These are phyloP conservation scores for Colletotrichum spinosum DNA, from an alignment of 2,329 filamentous ascomycete species.

Conservation along the genomic window DNA sequence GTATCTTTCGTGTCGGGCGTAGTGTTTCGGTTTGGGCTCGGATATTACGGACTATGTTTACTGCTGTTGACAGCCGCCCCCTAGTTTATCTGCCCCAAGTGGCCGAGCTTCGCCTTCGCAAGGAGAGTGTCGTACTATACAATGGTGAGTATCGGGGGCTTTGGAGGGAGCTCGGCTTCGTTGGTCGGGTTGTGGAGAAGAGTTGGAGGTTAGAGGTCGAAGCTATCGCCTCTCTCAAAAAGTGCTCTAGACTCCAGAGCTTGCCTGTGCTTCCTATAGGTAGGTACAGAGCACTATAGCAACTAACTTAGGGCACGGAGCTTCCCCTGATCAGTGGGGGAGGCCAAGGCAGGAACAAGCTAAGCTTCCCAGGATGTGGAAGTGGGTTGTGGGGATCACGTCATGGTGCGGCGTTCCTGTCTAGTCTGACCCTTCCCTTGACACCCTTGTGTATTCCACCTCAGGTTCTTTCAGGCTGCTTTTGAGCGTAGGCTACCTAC, in stretches of 20 bases:
- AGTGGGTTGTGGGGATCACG: constrained; percentile 34
- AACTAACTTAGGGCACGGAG: constrained; percentile 18
- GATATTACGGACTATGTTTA: constrained; percentile 12
- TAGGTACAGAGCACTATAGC: constrained; percentile 1
- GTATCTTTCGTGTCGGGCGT: background rate
- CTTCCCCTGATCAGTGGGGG: constrained; percentile 6
- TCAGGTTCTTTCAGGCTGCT: too few relatives aligned
- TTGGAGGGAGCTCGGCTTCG: constrained; percentile 7
- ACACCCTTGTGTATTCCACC: background rate
- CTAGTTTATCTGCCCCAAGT: constrained; percentile 5
- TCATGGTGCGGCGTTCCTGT: constrained; percentile 36
- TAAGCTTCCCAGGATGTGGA: constrained; percentile 36
- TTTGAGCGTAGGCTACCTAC: too few relatives aligned
- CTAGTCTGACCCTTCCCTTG: background rate
- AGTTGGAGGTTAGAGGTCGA: constrained; percentile 15
- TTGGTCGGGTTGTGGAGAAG: constrained; percentile 20
- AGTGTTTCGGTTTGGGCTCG: constrained; percentile 5
- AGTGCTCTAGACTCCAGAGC: constrained; percentile 25
- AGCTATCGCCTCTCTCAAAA: constrained; percentile 30
- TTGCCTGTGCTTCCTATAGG: background rate
- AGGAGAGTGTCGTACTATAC: constrained; percentile 9
- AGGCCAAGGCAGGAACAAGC: constrained; percentile 38
- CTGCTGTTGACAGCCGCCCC: constrained; percentile 2
- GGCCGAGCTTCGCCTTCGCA: constrained; percentile 25
- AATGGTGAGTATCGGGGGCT: background rate